Evolutionary conservation across 2,329 filamentous ascomycete genomes (phyloP).

Genomic region (Penicillium decumbens): DNA sequence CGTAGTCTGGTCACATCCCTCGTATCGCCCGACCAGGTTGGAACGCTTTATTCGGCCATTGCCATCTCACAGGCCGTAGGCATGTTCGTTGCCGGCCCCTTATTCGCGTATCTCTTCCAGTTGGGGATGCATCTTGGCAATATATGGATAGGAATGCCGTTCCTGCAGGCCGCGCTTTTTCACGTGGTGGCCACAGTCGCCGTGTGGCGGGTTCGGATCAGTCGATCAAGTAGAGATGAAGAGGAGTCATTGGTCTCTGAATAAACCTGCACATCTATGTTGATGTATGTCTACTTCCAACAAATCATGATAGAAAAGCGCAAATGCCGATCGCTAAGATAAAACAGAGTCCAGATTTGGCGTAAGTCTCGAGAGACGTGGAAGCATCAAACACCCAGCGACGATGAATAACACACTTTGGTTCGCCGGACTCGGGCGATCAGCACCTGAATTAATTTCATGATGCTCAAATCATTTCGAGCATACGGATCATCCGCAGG

Average conservation of each 20-base stretch:
- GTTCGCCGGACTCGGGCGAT: constrained; percentile 14
- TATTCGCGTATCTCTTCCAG: constrained; percentile 26
- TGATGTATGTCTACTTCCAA: neutral
- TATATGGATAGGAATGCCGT: constrained; percentile 28
- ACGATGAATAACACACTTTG: neutral
- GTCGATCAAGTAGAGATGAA: constrained; percentile 1
- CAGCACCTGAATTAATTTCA: constrained; percentile 15
- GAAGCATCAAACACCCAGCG: neutral
- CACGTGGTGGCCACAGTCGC: constrained; percentile 14
- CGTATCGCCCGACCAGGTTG: constrained; percentile 25
- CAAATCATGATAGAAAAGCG: no score
- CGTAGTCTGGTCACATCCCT: constrained; percentile 28
- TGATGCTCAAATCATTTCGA: neutral
- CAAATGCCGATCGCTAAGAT: neutral
- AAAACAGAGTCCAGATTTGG: neutral
- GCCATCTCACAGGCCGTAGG: constrained; percentile 23
- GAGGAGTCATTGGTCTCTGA: constrained; percentile 11
- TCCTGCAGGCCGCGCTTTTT: constrained; percentile 22
- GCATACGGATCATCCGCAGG: constrained; percentile 16
- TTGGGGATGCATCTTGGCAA: constrained; percentile 25
- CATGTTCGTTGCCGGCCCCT: constrained; percentile 22
- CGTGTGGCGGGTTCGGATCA: constrained; percentile 12
- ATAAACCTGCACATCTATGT: neutral
- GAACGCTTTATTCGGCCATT: constrained; percentile 28
- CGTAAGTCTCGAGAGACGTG: constrained; percentile 4